phyloP scores from a whole-genome alignment of 2,329 filamentous ascomycete genomes.

The Cladorrhinum sp. region DNA sequence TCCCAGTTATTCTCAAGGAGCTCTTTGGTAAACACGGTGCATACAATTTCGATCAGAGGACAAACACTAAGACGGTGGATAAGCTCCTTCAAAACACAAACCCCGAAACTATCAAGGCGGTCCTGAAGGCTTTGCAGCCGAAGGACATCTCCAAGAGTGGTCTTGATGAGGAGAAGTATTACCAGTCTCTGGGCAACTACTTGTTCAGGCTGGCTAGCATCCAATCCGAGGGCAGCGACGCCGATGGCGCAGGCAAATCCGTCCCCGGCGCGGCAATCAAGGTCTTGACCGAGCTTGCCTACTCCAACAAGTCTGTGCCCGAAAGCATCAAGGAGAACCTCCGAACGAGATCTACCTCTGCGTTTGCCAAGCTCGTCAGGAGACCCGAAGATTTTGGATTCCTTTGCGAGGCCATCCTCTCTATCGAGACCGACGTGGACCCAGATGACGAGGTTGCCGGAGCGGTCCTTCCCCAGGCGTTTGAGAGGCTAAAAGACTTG shows the following conservation, averaged over 20 bases:
- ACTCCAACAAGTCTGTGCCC: slow-evolving; percentile 49
- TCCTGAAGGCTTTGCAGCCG: slow-evolving; percentile 48
- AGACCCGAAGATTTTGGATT: slow-evolving; percentile 51
- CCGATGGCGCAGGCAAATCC: slow-evolving; percentile 34
- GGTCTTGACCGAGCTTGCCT: slow-evolving; percentile 54
- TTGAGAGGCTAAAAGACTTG: slow-evolving; percentile 50
- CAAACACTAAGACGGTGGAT: slow-evolving; percentile 81
- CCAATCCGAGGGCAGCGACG: slow-evolving; percentile 30
- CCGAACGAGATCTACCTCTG: slow-evolving; percentile 55
- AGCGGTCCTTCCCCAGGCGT: slow-evolving; percentile 46
- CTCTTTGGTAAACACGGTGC: slow-evolving; percentile 68
- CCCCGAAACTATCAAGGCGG: slow-evolving; percentile 50
- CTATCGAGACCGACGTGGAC: slow-evolving; percentile 49
- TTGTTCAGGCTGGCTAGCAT: slow-evolving; percentile 50
- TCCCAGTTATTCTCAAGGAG: slow-evolving; percentile 59
- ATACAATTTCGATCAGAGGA: slow-evolving; percentile 80
- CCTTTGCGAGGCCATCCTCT: slow-evolving; percentile 53
- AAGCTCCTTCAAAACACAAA: slow-evolving; percentile 63
- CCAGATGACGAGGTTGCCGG: slow-evolving; percentile 53
- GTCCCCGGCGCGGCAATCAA: slow-evolving; percentile 44
- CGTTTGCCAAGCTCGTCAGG: slow-evolving; percentile 56
- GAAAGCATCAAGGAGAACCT: slow-evolving; percentile 54
- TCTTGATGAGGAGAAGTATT: slow-evolving; percentile 40
- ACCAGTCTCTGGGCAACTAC: slow-evolving; percentile 53
- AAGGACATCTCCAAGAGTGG: slow-evolving; percentile 33